Percentiles rank a stretch among this genome's conserved stretches.
These are phyloP conservation scores for Alternaria dauci DNA, from an alignment of 2,329 filamentous ascomycete genomes.

Conservation along the genomic window DNA sequence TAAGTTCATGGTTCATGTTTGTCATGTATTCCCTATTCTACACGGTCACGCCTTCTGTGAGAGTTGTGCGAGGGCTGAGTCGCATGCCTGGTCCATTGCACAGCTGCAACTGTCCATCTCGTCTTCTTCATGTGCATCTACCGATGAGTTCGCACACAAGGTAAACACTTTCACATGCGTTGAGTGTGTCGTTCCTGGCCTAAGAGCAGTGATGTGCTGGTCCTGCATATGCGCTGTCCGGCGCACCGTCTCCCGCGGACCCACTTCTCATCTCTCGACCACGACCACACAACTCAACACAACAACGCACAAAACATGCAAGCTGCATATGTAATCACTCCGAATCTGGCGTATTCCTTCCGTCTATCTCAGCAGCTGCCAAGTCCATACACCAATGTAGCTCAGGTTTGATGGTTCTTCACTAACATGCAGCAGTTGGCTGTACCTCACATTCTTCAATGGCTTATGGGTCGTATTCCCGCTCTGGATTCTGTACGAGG, in stretches of 20 bases:
- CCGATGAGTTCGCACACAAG: background rate
- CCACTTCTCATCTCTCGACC: slow-evolving; percentile 23
- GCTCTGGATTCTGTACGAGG: slow-evolving; percentile 64
- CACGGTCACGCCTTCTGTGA: background rate
- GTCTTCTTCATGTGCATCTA: background rate
- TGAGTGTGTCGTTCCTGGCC: slow-evolving; percentile 5
- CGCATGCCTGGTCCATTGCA: background rate
- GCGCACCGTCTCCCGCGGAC: slow-evolving; percentile 19
- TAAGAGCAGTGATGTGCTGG: slow-evolving; percentile 21
- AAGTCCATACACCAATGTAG: background rate
- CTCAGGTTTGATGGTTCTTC: background rate
- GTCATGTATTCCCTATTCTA: background rate
- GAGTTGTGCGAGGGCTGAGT: background rate
- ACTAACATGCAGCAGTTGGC: slow-evolving; percentile 54
- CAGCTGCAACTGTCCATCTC: background rate
- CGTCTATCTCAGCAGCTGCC: background rate
- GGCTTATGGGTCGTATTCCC: slow-evolving; percentile 69
- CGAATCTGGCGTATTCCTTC: background rate
- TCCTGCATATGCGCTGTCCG: slow-evolving; percentile 27
- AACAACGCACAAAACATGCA: slow-evolving; percentile 3
- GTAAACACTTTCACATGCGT: slow-evolving; percentile 1
- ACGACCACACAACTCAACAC: background rate
- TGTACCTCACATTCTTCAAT: slow-evolving; percentile 72
- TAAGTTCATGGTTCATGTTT: slow-evolving; percentile 38
- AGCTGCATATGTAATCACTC: background rate